A percentile compares a stretch with the other conserved stretches of the same genome.
Conservation (phyloP, 345 rosid species). For the Aquilaria yunnanensis region DNA sequence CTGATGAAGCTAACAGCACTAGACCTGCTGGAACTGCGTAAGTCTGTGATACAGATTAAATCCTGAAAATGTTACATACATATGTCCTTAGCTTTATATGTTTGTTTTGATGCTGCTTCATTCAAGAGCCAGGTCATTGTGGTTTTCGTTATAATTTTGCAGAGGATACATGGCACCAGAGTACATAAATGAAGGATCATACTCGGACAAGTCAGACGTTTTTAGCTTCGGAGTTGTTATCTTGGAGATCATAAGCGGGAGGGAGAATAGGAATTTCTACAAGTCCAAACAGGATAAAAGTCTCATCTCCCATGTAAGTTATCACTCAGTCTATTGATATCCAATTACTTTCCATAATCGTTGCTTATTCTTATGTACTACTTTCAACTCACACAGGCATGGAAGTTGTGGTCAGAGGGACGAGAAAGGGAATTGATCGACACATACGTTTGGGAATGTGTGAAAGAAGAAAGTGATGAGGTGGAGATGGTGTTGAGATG, state of each 20-base stretch:
- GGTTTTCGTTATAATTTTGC: not conserved
- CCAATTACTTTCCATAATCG: not conserved
- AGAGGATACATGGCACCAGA: constrained; percentile 51
- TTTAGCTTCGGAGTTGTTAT: constrained; percentile 41
- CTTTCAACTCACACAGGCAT: constrained; percentile 20
- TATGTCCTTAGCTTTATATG: too few relatives aligned
- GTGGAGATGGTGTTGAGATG: constrained; percentile 29
- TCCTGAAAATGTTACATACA: too few relatives aligned
- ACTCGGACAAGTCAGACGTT: constrained; percentile 35
- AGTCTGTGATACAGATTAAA: not conserved
- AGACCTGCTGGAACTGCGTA: constrained; percentile 26
- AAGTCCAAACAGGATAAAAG: constrained; percentile 14
- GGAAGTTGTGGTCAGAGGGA: constrained; percentile 34
- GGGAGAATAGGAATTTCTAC: constrained; percentile 18
- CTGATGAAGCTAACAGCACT: constrained; percentile 18
- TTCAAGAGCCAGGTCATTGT: too few relatives aligned
- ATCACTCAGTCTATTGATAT: too few relatives aligned
- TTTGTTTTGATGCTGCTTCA: too few relatives aligned
- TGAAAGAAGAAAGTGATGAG: constrained; percentile 9
- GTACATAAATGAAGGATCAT: constrained; percentile 31
- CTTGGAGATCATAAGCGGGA: constrained; percentile 37
- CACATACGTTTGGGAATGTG: not conserved
- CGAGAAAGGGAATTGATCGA: constrained; percentile 29
- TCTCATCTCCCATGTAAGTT: constrained; percentile 31
- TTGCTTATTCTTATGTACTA: too few relatives aligned